These are phyloP conservation scores for Cryptosporidium sp. DNA, from an alignment of 169 alveolate species.

Conservation along the genomic window DNA sequence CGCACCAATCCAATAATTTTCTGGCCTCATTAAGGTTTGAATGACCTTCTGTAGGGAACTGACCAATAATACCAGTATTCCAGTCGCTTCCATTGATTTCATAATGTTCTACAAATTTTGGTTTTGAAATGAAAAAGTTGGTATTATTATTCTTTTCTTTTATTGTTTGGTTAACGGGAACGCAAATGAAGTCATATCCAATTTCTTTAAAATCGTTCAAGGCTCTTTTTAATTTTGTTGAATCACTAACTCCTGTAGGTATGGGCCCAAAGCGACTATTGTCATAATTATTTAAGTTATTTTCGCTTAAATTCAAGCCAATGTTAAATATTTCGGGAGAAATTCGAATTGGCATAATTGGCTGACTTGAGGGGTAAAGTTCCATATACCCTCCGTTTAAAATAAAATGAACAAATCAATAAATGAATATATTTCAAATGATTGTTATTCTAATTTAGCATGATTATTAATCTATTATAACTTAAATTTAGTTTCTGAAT, in stretches of 20 bases:
- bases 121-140: not conserved
- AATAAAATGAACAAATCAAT: no score
- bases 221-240: conserved; percentile 1
- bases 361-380: not conserved
- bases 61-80: conserved; percentile 51
- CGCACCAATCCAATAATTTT: conserved; percentile 41
- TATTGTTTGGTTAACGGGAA: conserved; percentile 1
- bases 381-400: not conserved
- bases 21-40: not conserved
- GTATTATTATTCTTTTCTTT: not conserved
- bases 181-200: conserved; percentile 58
- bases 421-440: no score
- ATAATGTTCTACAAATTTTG: conserved; percentile 21
- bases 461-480: no score
- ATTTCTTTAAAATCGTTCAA: conserved; percentile 4
- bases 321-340: conserved; percentile 37
- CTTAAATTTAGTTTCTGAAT: no score
- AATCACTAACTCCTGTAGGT: not conserved
- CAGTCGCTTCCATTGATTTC: conserved; percentile 27
- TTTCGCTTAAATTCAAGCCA: conserved; percentile 23
- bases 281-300: not conserved
- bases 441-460: no score
- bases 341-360: conserved; percentile 31
- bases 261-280: not conserved
- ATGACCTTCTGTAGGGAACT: conserved; percentile 11